Base-by-base conservation (phyloP, 495 filamentous ascomycete species). In the Eremomyces bilateralis region DNA sequence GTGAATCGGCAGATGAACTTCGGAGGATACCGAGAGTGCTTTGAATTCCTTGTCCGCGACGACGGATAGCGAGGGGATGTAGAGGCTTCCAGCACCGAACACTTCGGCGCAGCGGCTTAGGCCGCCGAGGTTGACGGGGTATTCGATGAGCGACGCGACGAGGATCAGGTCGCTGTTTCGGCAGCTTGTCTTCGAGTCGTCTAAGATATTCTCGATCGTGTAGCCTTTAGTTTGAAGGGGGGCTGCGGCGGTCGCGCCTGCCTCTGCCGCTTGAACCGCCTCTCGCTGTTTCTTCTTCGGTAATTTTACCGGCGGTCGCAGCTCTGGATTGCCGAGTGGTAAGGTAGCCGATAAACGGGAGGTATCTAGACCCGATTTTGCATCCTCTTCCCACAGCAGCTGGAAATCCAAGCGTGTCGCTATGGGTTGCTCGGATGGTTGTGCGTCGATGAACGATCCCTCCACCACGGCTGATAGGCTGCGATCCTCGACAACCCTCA, bases 71-170 rank as follows among this genome's bases (percentile, higher is more conserved):
- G 40, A 47, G 24, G 39, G 29, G 11, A 65, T 35, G 33, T 47
- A 47, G 15, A 65, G 41, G 15, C 50, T 43, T 10, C 35, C 32
- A 1, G 50, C 53, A 30, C 60, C 61, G 40, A 65, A 60, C 30
- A 59, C 57, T 38, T 65, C 61, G n/a, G 56, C 42, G 34, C 59
- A 47, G 16, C 61, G 53, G 30, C 52, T 57, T 22, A 65, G 42
- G 21, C 61, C 61, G 34, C 61, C 61, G 27, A 64, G 50, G 40
- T 65, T 65, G 39, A 53, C 43, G 24, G 57, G 49, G 31, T 57
- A 60, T 41, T 54, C 49, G 39, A 65, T 56, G 4, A 63, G 57
- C 4, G 61, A 62, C n/a, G 61, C 61, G 31, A 62, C 37, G 35
- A 64, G 39, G 29, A 61, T 54, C 24, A 64, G 39, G 16, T 49